phyloP scores from a whole-genome alignment of 805 yeast species.

The Yamadazyma paraphyllophila region DNA sequence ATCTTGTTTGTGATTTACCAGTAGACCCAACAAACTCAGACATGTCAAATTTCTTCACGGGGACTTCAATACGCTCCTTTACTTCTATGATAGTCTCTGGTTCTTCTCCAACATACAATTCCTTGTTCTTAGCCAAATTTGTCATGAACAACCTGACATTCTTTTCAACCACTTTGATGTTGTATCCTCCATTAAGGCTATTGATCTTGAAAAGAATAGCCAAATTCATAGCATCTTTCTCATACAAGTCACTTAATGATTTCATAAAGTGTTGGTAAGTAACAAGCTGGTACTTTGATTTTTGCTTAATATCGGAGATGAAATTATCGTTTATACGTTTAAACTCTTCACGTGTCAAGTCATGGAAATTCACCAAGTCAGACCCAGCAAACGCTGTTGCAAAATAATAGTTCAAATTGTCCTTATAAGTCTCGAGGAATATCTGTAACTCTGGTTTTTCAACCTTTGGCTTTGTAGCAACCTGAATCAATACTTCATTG shows the following conservation, averaged over 20 bases:
- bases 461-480: constrained; percentile 17
- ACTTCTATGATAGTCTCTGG: constrained; percentile 1
- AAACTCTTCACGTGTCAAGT: constrained; percentile 9
- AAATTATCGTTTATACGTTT: constrained; percentile 3
- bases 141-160: constrained; percentile 10
- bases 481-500: constrained; percentile 24
- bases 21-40: constrained; percentile 13
- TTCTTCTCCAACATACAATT: constrained; percentile 5
- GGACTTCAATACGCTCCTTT: constrained; percentile 11
- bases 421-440: constrained; percentile 4
- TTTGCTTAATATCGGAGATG: constrained; percentile 4
- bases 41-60: constrained; percentile 20
- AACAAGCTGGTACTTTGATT: constrained; percentile 7
- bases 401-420: constrained; percentile 4
- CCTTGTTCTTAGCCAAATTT: constrained; percentile 7
- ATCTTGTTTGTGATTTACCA: not conserved
- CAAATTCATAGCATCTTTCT: constrained; percentile 6
- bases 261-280: constrained; percentile 3
- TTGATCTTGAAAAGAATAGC: constrained; percentile 8
- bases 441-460: constrained; percentile 6
- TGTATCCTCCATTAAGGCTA: not conserved
- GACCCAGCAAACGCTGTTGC: constrained; percentile 1
- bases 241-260: constrained; percentile 1
- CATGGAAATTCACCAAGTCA: constrained; percentile 13
- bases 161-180: not conserved